Percentiles rank a stretch among this genome's conserved stretches.
phyloP scores from a whole-genome alignment of 192 early-diverging fungal genomes.

The Dimargaris cristalligena region DNA sequence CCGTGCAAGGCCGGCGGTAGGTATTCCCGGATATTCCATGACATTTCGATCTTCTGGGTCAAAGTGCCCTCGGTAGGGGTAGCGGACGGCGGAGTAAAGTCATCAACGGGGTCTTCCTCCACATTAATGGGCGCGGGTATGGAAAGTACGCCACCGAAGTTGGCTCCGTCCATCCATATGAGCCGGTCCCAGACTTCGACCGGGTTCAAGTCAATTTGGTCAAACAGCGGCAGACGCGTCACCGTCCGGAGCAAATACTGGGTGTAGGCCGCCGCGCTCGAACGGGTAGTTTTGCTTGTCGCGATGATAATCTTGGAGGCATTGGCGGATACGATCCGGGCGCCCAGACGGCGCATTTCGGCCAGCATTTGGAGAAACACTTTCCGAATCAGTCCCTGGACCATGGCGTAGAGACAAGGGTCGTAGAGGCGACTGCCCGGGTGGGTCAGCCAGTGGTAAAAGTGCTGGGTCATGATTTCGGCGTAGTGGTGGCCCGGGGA shows the following conservation, averaged over 20 bases:
- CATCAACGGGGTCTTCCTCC: too few relatives aligned
- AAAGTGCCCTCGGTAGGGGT: too few relatives aligned
- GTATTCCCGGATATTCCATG: conserved; percentile 85
- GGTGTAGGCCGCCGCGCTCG: conserved; percentile 53
- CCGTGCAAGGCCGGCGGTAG: conserved; percentile 56
- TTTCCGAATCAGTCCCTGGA: conserved; percentile 81
- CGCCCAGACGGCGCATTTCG: conserved; percentile 64
- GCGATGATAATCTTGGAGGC: conserved; percentile 66
- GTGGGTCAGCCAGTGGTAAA: conserved; percentile 78
- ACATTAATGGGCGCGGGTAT: not conserved
- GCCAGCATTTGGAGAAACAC: conserved; percentile 69
- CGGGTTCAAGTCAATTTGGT: conserved; percentile 48
- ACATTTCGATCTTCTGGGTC: conserved; percentile 36
- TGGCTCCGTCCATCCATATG: conserved; percentile 85
- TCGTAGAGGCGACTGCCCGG: conserved; percentile 64
- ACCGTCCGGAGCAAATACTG: conserved; percentile 56
- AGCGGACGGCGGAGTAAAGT: not conserved
- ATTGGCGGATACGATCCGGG: conserved; percentile 57
- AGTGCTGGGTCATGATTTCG: conserved; percentile 61
- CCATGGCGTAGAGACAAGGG: conserved; percentile 54
- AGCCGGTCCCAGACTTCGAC: conserved; percentile 60
- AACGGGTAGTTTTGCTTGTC: conserved; percentile 59
- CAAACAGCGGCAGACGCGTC: conserved; percentile 53
- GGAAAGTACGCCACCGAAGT: conserved; percentile 55
- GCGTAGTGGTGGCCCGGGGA: conserved; percentile 21